phyloP scores from a whole-genome alignment of 768 basidiomycete genomes.

The Leucocoprinus sp. region DNA sequence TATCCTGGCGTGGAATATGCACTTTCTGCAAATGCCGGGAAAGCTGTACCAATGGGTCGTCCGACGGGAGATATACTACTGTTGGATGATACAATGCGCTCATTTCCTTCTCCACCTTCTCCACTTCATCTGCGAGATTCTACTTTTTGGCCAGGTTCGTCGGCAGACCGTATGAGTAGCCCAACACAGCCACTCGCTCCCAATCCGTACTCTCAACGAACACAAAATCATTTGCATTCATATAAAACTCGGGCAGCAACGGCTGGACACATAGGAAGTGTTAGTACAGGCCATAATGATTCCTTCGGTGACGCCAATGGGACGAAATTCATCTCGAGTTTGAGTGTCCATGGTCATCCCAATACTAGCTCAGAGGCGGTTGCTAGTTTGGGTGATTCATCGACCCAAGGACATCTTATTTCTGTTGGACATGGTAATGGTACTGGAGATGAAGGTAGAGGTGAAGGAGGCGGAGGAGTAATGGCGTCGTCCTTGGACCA shows the following conservation, averaged over 20 bases:
- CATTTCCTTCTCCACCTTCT: neutral
- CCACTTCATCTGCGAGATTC: constrained; percentile 1
- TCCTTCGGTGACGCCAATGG: neutral
- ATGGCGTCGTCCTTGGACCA: constrained; percentile 5
- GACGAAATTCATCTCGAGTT: neutral
- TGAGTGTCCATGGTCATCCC: constrained; percentile 5
- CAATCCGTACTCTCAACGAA: neutral
- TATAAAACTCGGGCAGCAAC: neutral
- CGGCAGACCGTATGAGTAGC: neutral
- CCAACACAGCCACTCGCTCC: neutral
- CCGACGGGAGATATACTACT: constrained; percentile 8
- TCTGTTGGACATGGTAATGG: neutral
- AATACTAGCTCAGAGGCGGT: neutral
- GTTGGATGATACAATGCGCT: constrained; percentile 10
- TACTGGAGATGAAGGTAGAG: neutral
- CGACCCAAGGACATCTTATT: neutral
- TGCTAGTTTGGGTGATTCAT: neutral
- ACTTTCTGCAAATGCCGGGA: neutral
- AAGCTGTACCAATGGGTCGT: constrained; percentile 10
- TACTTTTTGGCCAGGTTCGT: neutral
- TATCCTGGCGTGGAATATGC: neutral
- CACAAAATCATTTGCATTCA: neutral
- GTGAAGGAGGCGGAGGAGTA: neutral
- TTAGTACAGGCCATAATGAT: neutral
- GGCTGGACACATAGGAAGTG: neutral